Percentiles rank a stretch among this genome's conserved stretches.
Conservation (phyloP, 208 protist genomes). For the Leishmania gerbilli region DNA sequence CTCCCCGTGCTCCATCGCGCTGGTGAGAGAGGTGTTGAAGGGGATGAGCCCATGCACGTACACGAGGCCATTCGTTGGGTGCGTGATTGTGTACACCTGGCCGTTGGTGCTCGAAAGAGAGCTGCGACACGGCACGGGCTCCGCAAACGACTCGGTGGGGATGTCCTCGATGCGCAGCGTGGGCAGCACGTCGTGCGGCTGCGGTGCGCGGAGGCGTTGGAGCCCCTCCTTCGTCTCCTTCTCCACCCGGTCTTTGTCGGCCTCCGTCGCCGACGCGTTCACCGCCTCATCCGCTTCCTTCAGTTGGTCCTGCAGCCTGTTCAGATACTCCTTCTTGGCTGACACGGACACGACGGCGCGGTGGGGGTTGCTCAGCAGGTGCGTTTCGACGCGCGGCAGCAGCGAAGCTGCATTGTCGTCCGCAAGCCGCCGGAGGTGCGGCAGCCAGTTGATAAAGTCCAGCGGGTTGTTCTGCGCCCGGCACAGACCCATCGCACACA, state of each 20-base stretch:
- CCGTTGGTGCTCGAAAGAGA: constrained; percentile 12
- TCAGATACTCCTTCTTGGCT: constrained; percentile 66
- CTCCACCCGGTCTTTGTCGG: constrained; percentile 53
- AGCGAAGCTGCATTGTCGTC: constrained; percentile 60
- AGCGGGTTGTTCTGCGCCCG: constrained; percentile 72
- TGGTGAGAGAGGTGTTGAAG: constrained; percentile 39
- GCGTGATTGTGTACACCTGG: constrained; percentile 59
- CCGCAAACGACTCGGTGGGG: constrained; percentile 63
- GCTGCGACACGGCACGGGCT: constrained; percentile 61
- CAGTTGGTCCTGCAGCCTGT: constrained; percentile 65
- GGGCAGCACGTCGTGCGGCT: constrained; percentile 77
- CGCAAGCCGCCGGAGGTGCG: constrained; percentile 64
- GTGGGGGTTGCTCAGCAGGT: constrained; percentile 78
- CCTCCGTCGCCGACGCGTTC: constrained; percentile 62
- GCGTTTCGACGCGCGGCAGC: constrained; percentile 61
- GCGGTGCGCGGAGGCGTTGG: constrained; percentile 59
- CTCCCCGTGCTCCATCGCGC: constrained; percentile 32
- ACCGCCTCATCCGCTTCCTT: constrained; percentile 50
- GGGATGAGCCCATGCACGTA: constrained; percentile 91
- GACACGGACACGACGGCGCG: constrained; percentile 69
- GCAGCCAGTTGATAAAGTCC: constrained; percentile 89
- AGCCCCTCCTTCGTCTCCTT: constrained; percentile 70
- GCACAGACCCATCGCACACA: constrained; percentile 76
- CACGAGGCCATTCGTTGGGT: constrained; percentile 87
- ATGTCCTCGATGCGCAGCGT: constrained; percentile 84